Evolutionary conservation across 2,329 filamentous ascomycete genomes (phyloP).

Genomic region (Penicillium frequentans): DNA sequence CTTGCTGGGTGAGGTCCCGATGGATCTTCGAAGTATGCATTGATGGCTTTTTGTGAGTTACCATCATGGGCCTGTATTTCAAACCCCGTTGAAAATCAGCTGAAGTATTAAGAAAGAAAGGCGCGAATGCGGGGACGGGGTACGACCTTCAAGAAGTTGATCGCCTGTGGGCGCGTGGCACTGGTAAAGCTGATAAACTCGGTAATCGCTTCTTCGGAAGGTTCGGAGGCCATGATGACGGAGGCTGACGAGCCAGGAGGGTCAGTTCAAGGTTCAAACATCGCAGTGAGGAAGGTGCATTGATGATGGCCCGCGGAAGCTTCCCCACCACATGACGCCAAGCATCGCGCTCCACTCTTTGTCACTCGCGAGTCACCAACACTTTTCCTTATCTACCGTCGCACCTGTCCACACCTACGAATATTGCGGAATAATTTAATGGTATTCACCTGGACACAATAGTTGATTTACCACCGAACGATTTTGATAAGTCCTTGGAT

Average conservation of each 20-base stretch:
- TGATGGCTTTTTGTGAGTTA: constrained; percentile 47
- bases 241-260: not conserved
- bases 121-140: not conserved
- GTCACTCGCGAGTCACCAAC: not conserved
- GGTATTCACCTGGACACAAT: no score
- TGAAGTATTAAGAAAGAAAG: not conserved
- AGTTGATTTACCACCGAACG: no score
- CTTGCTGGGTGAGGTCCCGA: constrained; percentile 32
- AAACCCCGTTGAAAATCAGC: not conserved
- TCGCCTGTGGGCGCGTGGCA: constrained; percentile 40
- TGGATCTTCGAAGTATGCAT: constrained; percentile 50
- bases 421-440: no score
- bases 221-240: constrained; percentile 36
- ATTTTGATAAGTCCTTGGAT: no score
- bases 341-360: constrained; percentile 13
- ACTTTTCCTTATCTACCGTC: not conserved
- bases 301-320: not conserved
- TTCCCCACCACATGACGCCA: constrained; percentile 31
- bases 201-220: constrained; percentile 41
- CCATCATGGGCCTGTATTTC: constrained; percentile 42
- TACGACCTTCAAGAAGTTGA: constrained; percentile 43
- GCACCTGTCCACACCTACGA: not conserved
- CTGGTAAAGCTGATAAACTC: constrained; percentile 45
- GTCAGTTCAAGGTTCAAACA: constrained; percentile 4
- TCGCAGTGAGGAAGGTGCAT: not conserved